These are phyloP conservation scores for Coffea humblotiana DNA, from an alignment of 305 asterid genomes.

Conservation along the genomic window DNA sequence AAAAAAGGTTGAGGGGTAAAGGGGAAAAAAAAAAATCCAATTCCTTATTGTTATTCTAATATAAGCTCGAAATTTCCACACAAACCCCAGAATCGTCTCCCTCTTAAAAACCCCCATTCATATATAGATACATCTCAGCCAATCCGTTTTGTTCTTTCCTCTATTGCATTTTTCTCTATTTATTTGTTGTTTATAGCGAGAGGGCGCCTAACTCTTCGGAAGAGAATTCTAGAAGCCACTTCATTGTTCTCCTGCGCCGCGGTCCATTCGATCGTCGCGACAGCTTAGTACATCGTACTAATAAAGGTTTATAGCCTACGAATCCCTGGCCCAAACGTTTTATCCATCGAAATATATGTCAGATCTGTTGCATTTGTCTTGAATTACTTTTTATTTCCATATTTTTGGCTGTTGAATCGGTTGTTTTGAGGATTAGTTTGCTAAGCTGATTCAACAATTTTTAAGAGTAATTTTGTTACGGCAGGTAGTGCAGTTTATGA, in stretches of 20 bases:
- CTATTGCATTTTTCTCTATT: background rate
- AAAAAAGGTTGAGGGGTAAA: background rate
- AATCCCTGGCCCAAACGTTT: background rate
- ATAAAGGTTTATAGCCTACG: conserved; percentile 1
- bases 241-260: background rate
- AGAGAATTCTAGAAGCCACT: conserved; percentile 18
- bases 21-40: background rate
- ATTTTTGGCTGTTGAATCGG: background rate
- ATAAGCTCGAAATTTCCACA: conserved; percentile 17
- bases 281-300: background rate
- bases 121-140: background rate
- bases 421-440: background rate
- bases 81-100: conserved; percentile 10
- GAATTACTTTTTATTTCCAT: background rate
- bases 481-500: background rate
- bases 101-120: conserved; percentile 15
- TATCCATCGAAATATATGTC: background rate
- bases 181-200: background rate
- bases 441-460: background rate
- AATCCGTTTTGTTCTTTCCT: background rate
- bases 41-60: background rate
- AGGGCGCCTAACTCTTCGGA: background rate
- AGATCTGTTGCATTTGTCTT: conserved; percentile 18
- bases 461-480: background rate
- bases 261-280: conserved; percentile 17